A percentile compares a stretch with the other conserved stretches of the same genome.
These are phyloP conservation scores for Podospora australis DNA, from an alignment of 495 filamentous ascomycete genomes.

Conservation along the genomic window DNA sequence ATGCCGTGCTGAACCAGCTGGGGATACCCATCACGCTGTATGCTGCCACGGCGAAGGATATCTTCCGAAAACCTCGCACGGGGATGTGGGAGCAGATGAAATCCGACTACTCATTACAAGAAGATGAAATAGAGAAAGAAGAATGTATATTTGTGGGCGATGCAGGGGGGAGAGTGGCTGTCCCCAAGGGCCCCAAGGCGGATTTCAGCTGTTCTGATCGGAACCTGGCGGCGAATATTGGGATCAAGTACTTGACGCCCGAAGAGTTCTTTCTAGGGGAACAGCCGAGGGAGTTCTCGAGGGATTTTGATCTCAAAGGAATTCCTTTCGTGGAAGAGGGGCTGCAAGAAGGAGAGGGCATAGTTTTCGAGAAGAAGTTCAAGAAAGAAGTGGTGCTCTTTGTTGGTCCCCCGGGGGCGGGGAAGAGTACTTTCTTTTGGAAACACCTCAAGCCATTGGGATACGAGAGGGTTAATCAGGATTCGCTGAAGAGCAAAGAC, in stretches of 20 bases:
- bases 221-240: slow-evolving; percentile 76
- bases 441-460: slow-evolving; percentile 68
- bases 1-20: slow-evolving; percentile 60
- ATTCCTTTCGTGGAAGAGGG: slow-evolving; percentile 26
- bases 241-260: slow-evolving; percentile 73
- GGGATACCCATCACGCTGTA: slow-evolving; percentile 75
- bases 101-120: slow-evolving; percentile 63
- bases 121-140: slow-evolving; percentile 55
- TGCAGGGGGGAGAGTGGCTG: slow-evolving; percentile 54
- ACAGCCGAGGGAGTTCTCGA: slow-evolving; percentile 51
- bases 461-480: slow-evolving; percentile 86
- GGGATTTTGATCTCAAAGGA: slow-evolving; percentile 56
- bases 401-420: slow-evolving; percentile 80
- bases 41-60: slow-evolving; percentile 74
- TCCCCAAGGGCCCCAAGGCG: slow-evolving; percentile 27
- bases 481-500: slow-evolving; percentile 67
- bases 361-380: slow-evolving; percentile 55
- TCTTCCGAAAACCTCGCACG: slow-evolving; percentile 75
- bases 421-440: slow-evolving; percentile 89
- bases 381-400: slow-evolving; percentile 72
- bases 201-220: slow-evolving; percentile 74
- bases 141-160: slow-evolving; percentile 85
- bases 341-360: slow-evolving; percentile 7
- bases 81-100: slow-evolving; percentile 89
- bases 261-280: slow-evolving; percentile 84